phyloP scores from a whole-genome alignment of 495 filamentous ascomycete genomes.

The Neurospora cerealis region DNA sequence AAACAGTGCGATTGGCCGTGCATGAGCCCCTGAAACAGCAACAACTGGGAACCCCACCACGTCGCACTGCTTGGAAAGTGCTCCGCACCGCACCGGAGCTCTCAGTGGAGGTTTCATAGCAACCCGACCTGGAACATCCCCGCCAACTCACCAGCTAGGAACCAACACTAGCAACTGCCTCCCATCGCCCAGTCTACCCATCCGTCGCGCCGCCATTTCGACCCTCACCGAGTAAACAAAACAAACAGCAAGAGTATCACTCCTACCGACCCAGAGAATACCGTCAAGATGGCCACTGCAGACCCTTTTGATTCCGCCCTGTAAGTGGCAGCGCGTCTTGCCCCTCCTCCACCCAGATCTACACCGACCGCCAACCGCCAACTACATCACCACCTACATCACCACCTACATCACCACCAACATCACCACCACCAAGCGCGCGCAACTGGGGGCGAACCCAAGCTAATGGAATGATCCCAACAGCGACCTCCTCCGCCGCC shows the following conservation, averaged over 20 bases:
- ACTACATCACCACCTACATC: constrained; percentile 1
- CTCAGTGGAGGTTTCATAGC: background rate
- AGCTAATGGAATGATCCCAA: constrained; percentile 2
- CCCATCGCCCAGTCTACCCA: background rate
- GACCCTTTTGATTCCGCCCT: constrained; percentile 74
- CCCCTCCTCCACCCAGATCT: background rate
- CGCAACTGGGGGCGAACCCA: background rate
- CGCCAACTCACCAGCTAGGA: background rate
- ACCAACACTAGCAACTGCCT: background rate
- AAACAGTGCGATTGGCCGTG: background rate
- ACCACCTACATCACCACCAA: too few relatives aligned
- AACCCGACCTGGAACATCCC: constrained; percentile 3
- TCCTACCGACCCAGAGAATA: background rate
- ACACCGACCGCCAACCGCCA: background rate
- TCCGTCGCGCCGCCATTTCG: background rate
- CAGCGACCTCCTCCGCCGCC: constrained; percentile 95
- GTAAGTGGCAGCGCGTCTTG: constrained; percentile 37
- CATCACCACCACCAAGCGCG: background rate
- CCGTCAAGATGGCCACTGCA: constrained; percentile 31
- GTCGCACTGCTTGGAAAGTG: constrained; percentile 1
- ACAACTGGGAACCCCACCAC: constrained; percentile 8
- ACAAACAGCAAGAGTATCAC: background rate
- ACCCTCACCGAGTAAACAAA: background rate
- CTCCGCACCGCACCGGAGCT: background rate
- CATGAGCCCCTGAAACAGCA: constrained; percentile 5